Percentiles rank a stretch among this genome's conserved stretches.
Conservation (phyloP, 306 rosid genomes). For the Nissolia schottii region DNA sequence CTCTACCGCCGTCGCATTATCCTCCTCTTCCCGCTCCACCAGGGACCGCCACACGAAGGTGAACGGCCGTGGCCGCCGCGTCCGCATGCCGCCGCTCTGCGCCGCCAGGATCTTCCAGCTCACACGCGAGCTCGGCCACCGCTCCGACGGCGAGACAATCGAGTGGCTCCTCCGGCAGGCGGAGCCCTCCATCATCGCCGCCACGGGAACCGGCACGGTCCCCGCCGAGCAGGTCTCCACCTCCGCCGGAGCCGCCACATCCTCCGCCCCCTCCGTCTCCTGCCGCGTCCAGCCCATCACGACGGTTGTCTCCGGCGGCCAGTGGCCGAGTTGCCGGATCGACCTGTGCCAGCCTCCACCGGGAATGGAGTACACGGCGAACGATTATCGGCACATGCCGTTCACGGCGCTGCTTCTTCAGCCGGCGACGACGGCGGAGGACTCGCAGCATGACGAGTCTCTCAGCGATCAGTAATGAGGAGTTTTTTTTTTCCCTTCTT, state of each 20-base stretch:
- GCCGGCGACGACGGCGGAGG: constrained; percentile 48
- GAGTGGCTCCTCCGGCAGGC: constrained; percentile 96
- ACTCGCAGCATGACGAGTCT: constrained; percentile 46
- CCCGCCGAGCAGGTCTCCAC: constrained; percentile 51
- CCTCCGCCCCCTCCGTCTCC: constrained; percentile 36
- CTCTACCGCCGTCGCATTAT: not conserved
- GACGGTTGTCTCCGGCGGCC: constrained; percentile 19
- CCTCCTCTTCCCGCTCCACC: constrained; percentile 49
- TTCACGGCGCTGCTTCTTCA: constrained; percentile 82
- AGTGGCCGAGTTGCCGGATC: constrained; percentile 55
- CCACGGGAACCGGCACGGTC: constrained; percentile 74
- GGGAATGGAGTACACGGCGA: constrained; percentile 42
- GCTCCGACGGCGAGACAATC: constrained; percentile 94
- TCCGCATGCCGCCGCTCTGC: constrained; percentile 93
- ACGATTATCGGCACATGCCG: constrained; percentile 66
- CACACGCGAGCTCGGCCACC: constrained; percentile 91
- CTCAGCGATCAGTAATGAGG: constrained; percentile 37
- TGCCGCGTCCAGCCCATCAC: constrained; percentile 40
- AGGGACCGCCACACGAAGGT: constrained; percentile 95
- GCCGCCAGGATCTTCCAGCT: constrained; percentile 92
- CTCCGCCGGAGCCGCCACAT: constrained; percentile 5
- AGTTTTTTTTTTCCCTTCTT: not conserved
- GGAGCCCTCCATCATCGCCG: constrained; percentile 77
- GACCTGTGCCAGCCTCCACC: constrained; percentile 52
- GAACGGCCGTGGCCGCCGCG: constrained; percentile 89